Evolutionary conservation across 2,329 filamentous ascomycete genomes (phyloP).

Genomic region (Colletotrichum sp.): DNA sequence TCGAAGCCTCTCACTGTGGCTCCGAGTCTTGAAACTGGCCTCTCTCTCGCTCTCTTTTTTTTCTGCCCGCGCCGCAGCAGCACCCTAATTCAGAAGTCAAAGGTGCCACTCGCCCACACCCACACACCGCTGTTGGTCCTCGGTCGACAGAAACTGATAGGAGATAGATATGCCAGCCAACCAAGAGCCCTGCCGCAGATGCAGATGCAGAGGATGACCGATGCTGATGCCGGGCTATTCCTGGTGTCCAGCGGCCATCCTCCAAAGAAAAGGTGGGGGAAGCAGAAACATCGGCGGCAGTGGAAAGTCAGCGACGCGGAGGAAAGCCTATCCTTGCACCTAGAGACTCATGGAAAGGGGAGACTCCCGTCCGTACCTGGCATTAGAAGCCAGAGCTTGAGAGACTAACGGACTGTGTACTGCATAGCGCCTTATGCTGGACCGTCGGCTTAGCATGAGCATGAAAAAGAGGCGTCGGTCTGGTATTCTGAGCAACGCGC

Average conservation of each 20-base stretch:
- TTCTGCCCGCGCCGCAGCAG: not conserved
- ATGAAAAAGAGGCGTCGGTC: not conserved
- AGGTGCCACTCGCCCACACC: not conserved
- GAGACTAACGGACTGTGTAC: not conserved
- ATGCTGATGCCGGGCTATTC: not conserved
- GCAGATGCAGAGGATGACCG: not conserved
- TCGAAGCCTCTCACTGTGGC: not conserved
- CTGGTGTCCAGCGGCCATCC: not conserved
- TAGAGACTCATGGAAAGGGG: not conserved
- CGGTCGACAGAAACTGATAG: not conserved
- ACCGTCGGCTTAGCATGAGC: not conserved
- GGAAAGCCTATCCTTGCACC: slow-evolving; percentile 3
- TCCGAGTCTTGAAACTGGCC: not conserved
- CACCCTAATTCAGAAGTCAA: not conserved
- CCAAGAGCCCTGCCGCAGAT: not conserved
- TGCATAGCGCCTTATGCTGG: not conserved
- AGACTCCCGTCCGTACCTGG: not conserved
- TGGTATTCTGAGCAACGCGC: not conserved
- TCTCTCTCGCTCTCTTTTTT: not conserved
- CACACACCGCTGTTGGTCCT: slow-evolving; percentile 10
- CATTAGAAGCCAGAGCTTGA: not conserved
- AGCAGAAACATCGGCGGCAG: slow-evolving; percentile 13
- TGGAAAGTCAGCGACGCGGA: not conserved
- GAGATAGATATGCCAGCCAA: not conserved
- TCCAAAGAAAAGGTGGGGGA: not conserved